phyloP scores from a whole-genome alignment of 1,284 basidiomycete species.

The Phellopilus nigrolimitatus region DNA sequence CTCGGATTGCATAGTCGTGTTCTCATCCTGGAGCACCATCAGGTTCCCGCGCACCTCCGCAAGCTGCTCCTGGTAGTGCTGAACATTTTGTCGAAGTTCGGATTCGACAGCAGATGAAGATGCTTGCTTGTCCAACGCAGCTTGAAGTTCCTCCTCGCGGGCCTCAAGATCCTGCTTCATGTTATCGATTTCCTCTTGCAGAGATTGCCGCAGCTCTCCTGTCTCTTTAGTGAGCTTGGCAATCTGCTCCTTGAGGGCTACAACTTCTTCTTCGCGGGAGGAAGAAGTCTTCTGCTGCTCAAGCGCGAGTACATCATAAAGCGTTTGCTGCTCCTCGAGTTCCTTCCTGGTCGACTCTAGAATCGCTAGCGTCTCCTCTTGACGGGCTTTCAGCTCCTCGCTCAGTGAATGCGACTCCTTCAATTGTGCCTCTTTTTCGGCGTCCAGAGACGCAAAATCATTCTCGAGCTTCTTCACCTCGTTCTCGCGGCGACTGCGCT shows the following conservation, averaged over 20 bases:
- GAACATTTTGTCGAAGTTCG: conserved; percentile 23
- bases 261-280: conserved; percentile 11
- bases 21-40: conserved; percentile 43
- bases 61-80: conserved; percentile 27
- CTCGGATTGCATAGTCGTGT: conserved; percentile 43
- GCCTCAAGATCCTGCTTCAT: conserved; percentile 13
- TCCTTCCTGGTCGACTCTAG: conserved; percentile 10
- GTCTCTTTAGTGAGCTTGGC: conserved; percentile 10
- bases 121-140: conserved; percentile 16
- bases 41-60: conserved; percentile 29
- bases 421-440: conserved; percentile 4
- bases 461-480: conserved; percentile 24
- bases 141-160: conserved; percentile 19
- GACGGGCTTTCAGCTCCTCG: conserved; percentile 11
- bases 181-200: conserved; percentile 26
- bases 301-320: conserved; percentile 4
- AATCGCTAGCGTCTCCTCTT: not conserved
- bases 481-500: not conserved
- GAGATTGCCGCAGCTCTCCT: conserved; percentile 14
- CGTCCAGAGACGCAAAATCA: conserved; percentile 23
- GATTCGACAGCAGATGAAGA: conserved; percentile 17
- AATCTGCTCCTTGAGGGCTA: conserved; percentile 25
- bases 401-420: not conserved
- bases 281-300: not conserved
- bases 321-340: conserved; percentile 8